Percentiles rank a stretch among this genome's conserved stretches.
These are phyloP conservation scores for Lophiostoma macrostomum DNA, from an alignment of 495 filamentous ascomycete genomes.

Conservation along the genomic window DNA sequence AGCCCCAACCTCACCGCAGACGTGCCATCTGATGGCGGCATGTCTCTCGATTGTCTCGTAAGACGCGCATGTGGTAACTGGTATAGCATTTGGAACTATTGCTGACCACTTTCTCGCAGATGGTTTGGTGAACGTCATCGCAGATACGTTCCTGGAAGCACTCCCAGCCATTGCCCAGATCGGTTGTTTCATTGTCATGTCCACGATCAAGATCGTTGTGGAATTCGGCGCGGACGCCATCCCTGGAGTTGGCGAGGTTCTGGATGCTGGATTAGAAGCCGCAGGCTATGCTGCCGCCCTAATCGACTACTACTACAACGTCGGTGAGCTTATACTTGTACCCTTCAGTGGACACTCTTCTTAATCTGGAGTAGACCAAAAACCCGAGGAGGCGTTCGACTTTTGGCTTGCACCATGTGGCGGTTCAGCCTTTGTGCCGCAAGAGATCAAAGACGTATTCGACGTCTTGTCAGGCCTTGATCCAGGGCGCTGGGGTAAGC, in stretches of 20 bases:
- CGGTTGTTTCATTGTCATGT: slow-evolving; percentile 1
- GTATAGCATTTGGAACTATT: too few species aligned
- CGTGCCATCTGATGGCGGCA: too few species aligned
- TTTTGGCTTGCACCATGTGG: background rate
- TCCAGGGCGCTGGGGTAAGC: too few species aligned
- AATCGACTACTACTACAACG: background rate
- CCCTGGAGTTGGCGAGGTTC: slow-evolving; percentile 1
- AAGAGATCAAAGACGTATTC: background rate
- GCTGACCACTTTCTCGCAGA: too few species aligned
- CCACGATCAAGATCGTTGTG: background rate
- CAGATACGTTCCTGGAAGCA: background rate
- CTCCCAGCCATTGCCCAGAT: slow-evolving; percentile 4
- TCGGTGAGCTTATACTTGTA: too few species aligned
- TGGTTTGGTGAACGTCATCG: background rate
- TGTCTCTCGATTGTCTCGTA: too few species aligned
- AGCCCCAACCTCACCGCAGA: too few species aligned
- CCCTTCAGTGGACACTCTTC: too few species aligned
- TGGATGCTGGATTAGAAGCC: background rate
- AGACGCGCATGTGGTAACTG: too few species aligned
- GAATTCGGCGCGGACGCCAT: background rate
- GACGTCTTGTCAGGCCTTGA: background rate
- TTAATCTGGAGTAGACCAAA: too few species aligned
- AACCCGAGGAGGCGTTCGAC: background rate
- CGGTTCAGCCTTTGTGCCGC: background rate
- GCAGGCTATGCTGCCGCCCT: background rate